These are phyloP conservation scores for Avena eriantha DNA, from an alignment of 176 grass and related monocot genomes.

Conservation along the genomic window DNA sequence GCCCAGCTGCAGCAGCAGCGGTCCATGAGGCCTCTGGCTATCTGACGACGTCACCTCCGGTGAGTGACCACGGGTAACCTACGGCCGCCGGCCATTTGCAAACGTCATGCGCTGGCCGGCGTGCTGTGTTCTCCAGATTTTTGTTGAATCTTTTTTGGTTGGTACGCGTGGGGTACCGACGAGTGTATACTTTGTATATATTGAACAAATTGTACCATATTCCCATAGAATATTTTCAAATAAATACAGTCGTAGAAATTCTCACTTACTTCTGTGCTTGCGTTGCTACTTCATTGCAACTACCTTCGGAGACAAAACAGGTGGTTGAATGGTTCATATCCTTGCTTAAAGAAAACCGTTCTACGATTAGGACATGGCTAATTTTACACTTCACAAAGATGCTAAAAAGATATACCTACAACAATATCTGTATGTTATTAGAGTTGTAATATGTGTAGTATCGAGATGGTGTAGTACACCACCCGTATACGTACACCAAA, in stretches of 20 bases:
- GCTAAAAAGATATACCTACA: background rate
- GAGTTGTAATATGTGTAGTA: too few relatives aligned
- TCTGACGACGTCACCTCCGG: background rate
- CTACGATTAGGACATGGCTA: background rate
- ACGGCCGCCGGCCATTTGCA: conserved; percentile 18
- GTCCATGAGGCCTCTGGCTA: background rate
- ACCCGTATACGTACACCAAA: too few relatives aligned
- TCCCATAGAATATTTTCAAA: conserved; percentile 25
- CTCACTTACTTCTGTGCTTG: background rate
- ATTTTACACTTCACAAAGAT: background rate
- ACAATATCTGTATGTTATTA: background rate
- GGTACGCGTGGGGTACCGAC: background rate
- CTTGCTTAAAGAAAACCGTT: conserved; percentile 12
- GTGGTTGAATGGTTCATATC: background rate
- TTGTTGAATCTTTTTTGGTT: conserved; percentile 15
- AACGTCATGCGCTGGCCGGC: background rate
- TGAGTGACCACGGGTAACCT: conserved; percentile 10
- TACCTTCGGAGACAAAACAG: background rate
- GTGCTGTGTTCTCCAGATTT: background rate
- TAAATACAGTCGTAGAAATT: background rate
- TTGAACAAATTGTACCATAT: background rate
- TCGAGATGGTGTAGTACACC: too few relatives aligned
- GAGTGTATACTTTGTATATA: background rate
- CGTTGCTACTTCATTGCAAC: background rate
- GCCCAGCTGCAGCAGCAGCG: background rate